A percentile compares a stretch with the other conserved stretches of the same genome.
Conservation (phyloP, 345 rosid species). For the Raphanus sativus region DNA sequence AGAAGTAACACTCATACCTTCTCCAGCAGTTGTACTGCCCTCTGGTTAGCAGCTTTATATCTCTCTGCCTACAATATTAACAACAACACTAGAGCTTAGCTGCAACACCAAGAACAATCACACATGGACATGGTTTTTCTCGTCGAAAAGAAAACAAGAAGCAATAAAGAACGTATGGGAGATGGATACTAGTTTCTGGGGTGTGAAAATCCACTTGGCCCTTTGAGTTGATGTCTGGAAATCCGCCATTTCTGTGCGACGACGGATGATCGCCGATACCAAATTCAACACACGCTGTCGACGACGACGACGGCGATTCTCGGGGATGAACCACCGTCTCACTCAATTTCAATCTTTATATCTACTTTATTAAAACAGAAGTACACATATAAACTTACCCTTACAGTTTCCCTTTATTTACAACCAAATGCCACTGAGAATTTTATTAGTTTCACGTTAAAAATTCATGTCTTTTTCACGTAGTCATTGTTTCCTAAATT, state of each 20-base stretch:
- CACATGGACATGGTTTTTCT: background rate
- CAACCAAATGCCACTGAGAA: no score
- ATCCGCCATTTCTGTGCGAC: slow-evolving; percentile 60
- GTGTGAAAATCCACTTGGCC: slow-evolving; percentile 89
- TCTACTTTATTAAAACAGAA: no score
- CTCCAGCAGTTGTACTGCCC: slow-evolving; percentile 72
- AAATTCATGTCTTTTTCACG: no score
- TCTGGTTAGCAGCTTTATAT: slow-evolving; percentile 62
- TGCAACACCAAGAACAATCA: background rate
- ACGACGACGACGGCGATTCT: background rate
- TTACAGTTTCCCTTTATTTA: no score
- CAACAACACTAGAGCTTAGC: slow-evolving; percentile 1
- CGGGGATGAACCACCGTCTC: background rate
- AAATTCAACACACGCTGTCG: background rate
- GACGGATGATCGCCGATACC: background rate
- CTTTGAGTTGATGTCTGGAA: slow-evolving; percentile 87
- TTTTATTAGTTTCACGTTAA: no score
- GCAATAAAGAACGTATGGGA: background rate
- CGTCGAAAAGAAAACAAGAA: slow-evolving; percentile 3
- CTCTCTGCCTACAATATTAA: slow-evolving; percentile 53
- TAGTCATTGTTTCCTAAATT: no score
- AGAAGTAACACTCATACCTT: slow-evolving; percentile 44
- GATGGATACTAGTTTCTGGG: slow-evolving; percentile 57
- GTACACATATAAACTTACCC: no score
- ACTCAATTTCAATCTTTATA: background rate